These are phyloP conservation scores for Trichoderma koningiopsis DNA, from an alignment of 2,329 filamentous ascomycete genomes.

Conservation along the genomic window DNA sequence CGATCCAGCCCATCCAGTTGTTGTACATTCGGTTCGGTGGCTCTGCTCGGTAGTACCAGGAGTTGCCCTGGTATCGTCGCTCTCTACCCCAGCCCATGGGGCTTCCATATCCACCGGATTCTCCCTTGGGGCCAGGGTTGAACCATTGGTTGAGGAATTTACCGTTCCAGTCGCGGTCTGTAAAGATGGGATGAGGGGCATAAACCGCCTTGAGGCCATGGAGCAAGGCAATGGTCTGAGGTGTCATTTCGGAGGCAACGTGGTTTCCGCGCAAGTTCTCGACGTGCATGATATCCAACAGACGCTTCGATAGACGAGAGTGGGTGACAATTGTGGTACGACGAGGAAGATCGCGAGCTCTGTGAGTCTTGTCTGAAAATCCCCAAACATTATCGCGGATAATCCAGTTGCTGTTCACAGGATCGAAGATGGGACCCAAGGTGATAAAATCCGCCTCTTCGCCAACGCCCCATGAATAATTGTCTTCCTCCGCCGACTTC, in stretches of 20 bases:
- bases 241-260: constrained; percentile 79
- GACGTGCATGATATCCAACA: constrained; percentile 76
- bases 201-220: constrained; percentile 80
- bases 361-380: constrained; percentile 56
- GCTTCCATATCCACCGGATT: constrained; percentile 56
- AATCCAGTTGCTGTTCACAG: constrained; percentile 71
- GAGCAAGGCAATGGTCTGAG: constrained; percentile 70
- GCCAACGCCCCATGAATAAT: constrained; percentile 75
- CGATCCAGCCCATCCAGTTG: constrained; percentile 64
- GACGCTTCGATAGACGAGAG: constrained; percentile 68
- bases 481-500: constrained; percentile 59
- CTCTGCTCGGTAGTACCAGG: constrained; percentile 63
- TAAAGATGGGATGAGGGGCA: constrained; percentile 77
- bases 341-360: constrained; percentile 62
- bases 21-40: constrained; percentile 62
- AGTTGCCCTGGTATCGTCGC: constrained; percentile 58
- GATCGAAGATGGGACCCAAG: constrained; percentile 79
- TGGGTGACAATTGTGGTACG: constrained; percentile 79
- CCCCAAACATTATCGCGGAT: constrained; percentile 69
- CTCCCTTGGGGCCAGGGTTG: constrained; percentile 59
- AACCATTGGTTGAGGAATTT: constrained; percentile 59
- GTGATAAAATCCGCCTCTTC: constrained; percentile 75
- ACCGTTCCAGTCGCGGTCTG: constrained; percentile 71
- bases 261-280: constrained; percentile 75
- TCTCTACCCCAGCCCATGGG: constrained; percentile 63